Evolutionary conservation across 2,329 filamentous ascomycete species (phyloP), one percentile per base, ranked within the genome.

Genomic region (Fusarium verrucosum): DNA sequence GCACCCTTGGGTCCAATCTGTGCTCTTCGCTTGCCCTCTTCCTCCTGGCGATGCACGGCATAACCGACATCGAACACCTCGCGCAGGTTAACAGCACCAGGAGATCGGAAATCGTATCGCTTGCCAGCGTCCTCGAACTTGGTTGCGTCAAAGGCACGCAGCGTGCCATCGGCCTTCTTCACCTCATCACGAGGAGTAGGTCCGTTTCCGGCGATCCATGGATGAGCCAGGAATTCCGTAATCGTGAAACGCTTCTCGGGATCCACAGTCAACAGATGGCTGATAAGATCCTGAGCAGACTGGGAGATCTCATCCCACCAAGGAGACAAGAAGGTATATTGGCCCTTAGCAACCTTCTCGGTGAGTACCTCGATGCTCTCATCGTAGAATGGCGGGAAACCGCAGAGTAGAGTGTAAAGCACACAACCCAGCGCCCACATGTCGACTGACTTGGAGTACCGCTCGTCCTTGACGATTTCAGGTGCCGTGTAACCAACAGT

Each of bases 281-380:
- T 92, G 56, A 99, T 94, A 10, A 99, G 82, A 72, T 99, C 94
- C 76, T 98, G 92, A 0, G 95, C 95, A 5, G 92, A 89, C 76
- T 95, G 93, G 60, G 94, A 97, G 62, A 99, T 98, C 57, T 97
- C 94, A 70, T 99, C 95, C 95, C 95, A 99, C 95, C 95, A 99
- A 0, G 95, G 95, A 4, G 94, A 98, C 38, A 99, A 81, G 81
- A 99, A 99, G 1, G 95, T 98, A 76, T 95, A 99, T 79, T 98
- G 93, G 44, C 95, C 95, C 72, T 92, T 90, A 26, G 95, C 95
- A 17, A 99, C 95, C 83, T 99, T 99, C 75, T 99, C 94, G 2
- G 95, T 98, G 60, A 99, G 86, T 1, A 96, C 90, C 74, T 97
- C 93, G 69, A 99, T 98, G 73, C 92, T 97, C 80, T 99, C 95